A percentile compares a stretch with the other conserved stretches of the same genome.
phyloP scores from a whole-genome alignment of 352 stramenopile species.

The Saprolegnia parasitica region DNA sequence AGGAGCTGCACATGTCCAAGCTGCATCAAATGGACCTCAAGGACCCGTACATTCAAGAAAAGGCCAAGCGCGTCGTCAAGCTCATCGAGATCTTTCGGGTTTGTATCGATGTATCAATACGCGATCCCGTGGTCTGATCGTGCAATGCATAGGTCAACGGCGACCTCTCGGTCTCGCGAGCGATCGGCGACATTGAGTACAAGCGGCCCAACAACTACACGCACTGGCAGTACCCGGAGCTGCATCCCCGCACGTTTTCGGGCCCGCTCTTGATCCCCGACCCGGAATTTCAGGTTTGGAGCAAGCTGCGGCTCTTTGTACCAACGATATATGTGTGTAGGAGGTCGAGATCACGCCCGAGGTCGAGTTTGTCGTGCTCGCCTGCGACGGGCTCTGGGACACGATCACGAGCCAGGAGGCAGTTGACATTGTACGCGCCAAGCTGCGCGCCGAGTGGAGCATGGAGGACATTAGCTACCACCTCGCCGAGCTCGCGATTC shows the following conservation, averaged over 20 bases:
- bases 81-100: constrained; percentile 81
- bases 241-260: constrained; percentile 71
- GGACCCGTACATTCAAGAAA: constrained; percentile 78
- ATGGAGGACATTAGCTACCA: constrained; percentile 76
- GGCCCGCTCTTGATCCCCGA: constrained; percentile 83
- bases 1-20: constrained; percentile 83
- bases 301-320: too few species aligned
- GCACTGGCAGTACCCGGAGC: constrained; percentile 78
- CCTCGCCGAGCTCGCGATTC: constrained; percentile 79
- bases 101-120: constrained; percentile 3
- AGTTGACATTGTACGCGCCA: constrained; percentile 72
- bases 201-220: constrained; percentile 80
- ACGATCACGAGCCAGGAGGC: constrained; percentile 91
- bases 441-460: constrained; percentile 61
- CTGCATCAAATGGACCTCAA: constrained; percentile 86
- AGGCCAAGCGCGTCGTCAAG: constrained; percentile 71
- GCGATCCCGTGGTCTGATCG: constrained; percentile 30
- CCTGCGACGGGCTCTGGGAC: constrained; percentile 91
- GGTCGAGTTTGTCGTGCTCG: constrained; percentile 89
- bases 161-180: constrained; percentile 88
- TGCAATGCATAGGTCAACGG: constrained; percentile 63
- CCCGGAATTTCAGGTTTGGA: constrained; percentile 72
- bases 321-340: constrained; percentile 35
- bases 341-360: constrained; percentile 86
- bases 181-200: constrained; percentile 91